phyloP scores from a whole-genome alignment of 2,329 filamentous ascomycete genomes.

The Huntiella savannae region DNA sequence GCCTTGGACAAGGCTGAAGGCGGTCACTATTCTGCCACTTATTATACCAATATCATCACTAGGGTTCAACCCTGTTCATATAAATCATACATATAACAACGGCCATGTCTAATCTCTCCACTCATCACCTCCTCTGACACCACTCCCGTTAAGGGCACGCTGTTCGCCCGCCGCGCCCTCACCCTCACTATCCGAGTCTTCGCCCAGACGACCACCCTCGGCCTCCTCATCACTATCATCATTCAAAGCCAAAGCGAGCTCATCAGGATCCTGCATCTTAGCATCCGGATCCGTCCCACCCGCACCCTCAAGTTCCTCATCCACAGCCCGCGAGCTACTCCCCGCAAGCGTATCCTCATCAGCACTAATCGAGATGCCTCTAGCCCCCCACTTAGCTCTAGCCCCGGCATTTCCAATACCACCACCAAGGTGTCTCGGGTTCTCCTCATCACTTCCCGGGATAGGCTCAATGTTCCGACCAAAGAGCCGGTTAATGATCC shows the following conservation, averaged over 20 bases:
- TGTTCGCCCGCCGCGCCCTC: constrained; percentile 2
- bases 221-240: constrained; percentile 35
- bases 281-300: constrained; percentile 38
- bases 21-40: not conserved
- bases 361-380: constrained; percentile 47
- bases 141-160: constrained; percentile 14
- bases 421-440: constrained; percentile 20
- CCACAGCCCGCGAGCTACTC: constrained; percentile 14
- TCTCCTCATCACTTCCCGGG: constrained; percentile 40
- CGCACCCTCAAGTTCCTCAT: constrained; percentile 24
- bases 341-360: constrained; percentile 37
- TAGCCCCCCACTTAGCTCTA: constrained; percentile 39
- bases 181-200: constrained; percentile 11
- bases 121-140: constrained; percentile 27
- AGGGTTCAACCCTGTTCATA: not conserved
- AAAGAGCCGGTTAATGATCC: constrained; percentile 63
- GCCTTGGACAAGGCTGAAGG: too few relatives aligned
- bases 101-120: constrained; percentile 21
- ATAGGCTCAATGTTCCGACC: constrained; percentile 32
- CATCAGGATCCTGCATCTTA: constrained; percentile 47
- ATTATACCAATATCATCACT: not conserved
- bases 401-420: constrained; percentile 9
- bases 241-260: constrained; percentile 39
- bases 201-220: not conserved
- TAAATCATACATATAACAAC: not conserved